Percentiles rank a stretch among this genome's conserved stretches.
These are phyloP conservation scores for Torulaspora indica DNA, from an alignment of 805 yeast genomes.

Conservation along the genomic window DNA sequence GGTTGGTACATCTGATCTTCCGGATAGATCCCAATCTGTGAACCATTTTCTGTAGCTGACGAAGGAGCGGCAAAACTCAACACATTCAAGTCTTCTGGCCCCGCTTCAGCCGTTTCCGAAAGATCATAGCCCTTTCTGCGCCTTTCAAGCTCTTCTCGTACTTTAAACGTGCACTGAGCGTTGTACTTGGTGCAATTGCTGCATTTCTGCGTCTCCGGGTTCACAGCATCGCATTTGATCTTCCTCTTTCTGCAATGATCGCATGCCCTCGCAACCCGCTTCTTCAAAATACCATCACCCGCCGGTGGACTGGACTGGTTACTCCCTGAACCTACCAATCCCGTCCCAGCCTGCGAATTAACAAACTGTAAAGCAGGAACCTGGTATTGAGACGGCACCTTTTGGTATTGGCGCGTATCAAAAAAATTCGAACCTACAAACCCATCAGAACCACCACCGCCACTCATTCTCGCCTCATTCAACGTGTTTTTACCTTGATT, in stretches of 20 bases:
- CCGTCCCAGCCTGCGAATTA: not conserved
- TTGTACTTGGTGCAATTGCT: constrained; percentile 29
- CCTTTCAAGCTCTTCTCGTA: constrained; percentile 19
- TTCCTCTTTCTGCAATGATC: constrained; percentile 35
- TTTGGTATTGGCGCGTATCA: constrained; percentile 1
- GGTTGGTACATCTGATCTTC: not conserved
- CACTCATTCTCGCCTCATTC: not conserved
- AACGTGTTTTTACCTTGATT: not conserved
- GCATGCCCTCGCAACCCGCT: constrained; percentile 33
- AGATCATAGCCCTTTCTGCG: constrained; percentile 1
- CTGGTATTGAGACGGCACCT: not conserved
- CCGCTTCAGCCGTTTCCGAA: not conserved
- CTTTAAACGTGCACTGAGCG: constrained; percentile 26
- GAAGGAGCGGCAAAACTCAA: constrained; percentile 1
- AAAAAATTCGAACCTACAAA: not conserved
- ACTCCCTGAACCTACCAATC: constrained; percentile 1
- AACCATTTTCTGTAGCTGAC: not conserved
- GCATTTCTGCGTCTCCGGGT: constrained; percentile 25
- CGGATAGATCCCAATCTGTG: not conserved
- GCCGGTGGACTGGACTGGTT: constrained; percentile 8
- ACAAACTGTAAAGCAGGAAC: not conserved
- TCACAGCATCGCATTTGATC: constrained; percentile 30
- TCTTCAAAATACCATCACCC: constrained; percentile 10
- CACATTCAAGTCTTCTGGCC: constrained; percentile 2
- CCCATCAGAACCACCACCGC: not conserved